Conservation (phyloP, 2,329 filamentous ascomycete genomes). For the Pseudogymnoascus sp. region DNA sequence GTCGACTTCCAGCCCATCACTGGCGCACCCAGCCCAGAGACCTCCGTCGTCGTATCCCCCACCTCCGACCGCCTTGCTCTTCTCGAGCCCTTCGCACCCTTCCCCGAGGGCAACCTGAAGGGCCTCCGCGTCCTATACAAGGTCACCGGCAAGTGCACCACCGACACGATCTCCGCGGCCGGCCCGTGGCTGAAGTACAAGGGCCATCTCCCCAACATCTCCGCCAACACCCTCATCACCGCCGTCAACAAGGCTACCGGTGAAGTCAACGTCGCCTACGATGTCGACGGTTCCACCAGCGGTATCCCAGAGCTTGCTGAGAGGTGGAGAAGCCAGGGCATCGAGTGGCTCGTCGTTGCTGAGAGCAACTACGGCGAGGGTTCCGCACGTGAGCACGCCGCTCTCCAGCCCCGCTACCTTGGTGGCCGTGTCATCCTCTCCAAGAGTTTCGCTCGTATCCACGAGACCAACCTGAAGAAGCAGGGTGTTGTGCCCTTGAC, state of each 20-base stretch:
- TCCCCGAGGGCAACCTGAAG: slow-evolving; percentile 67
- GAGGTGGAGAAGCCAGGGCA: slow-evolving; percentile 68
- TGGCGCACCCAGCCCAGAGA: slow-evolving; percentile 61
- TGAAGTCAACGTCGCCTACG: slow-evolving; percentile 88
- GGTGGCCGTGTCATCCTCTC: slow-evolving; percentile 76
- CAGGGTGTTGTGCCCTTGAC: slow-evolving; percentile 94
- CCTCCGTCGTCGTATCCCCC: slow-evolving; percentile 71
- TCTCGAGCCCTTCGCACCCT: slow-evolving; percentile 82
- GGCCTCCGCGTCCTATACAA: slow-evolving; percentile 87
- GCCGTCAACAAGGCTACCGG: slow-evolving; percentile 87
- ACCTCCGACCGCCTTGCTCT: slow-evolving; percentile 85
- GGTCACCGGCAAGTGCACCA: slow-evolving; percentile 95
- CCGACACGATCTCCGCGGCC: slow-evolving; percentile 94
- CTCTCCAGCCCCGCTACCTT: slow-evolving; percentile 83
- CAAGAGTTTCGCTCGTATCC: slow-evolving; percentile 86
- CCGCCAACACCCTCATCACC: slow-evolving; percentile 92
- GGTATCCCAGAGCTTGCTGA: slow-evolving; percentile 83
- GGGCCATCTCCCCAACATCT: slow-evolving; percentile 96
- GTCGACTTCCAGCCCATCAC: slow-evolving; percentile 65
- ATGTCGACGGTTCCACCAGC: slow-evolving; percentile 65
- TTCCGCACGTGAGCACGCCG: slow-evolving; percentile 81
- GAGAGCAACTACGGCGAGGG: slow-evolving; percentile 98
- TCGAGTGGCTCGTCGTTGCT: slow-evolving; percentile 87
- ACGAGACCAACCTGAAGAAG: slow-evolving; percentile 95
- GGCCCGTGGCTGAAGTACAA: slow-evolving; percentile 99